A percentile compares a stretch with the other conserved stretches of the same genome.
These are phyloP conservation scores for Mortierella polycephala DNA, from an alignment of 371 early-diverging fungal species.

Conservation along the genomic window DNA sequence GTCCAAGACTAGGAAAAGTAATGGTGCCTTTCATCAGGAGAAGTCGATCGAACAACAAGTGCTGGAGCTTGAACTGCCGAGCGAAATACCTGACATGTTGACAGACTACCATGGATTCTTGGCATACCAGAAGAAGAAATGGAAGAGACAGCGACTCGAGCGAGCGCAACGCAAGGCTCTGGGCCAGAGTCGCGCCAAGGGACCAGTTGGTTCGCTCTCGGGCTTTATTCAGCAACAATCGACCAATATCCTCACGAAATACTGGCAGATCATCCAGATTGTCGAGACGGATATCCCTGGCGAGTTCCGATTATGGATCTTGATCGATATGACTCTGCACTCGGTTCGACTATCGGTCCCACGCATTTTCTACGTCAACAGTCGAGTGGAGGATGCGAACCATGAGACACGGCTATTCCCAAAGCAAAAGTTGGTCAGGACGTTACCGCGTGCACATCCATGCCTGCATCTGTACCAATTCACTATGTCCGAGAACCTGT, in stretches of 20 bases:
- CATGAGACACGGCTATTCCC: constrained; percentile 38
- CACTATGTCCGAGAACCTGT: constrained; percentile 82
- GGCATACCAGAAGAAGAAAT: constrained; percentile 75
- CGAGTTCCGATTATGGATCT: constrained; percentile 85
- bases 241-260: constrained; percentile 55
- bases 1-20: constrained; percentile 18
- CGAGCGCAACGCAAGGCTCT: constrained; percentile 59
- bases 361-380: constrained; percentile 88
- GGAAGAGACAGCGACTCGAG: constrained; percentile 69
- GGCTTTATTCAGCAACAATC: constrained; percentile 54
- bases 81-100: constrained; percentile 65
- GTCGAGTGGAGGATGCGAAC: constrained; percentile 66
- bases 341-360: constrained; percentile 81
- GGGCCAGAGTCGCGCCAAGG: constrained; percentile 40
- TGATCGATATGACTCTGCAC: constrained; percentile 76
- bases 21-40: constrained; percentile 1
- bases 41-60: constrained; percentile 36
- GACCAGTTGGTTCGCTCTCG: constrained; percentile 66
- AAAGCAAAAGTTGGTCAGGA: constrained; percentile 37
- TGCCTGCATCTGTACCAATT: constrained; percentile 80
- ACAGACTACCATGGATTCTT: constrained; percentile 74
- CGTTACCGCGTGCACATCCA: constrained; percentile 51
- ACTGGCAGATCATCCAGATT: constrained; percentile 91
- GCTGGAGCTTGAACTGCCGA: constrained; percentile 56
- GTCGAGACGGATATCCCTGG: constrained; percentile 86